These are phyloP conservation scores for Larix sibirica DNA, from an alignment of 83 land plant genomes.

Conservation along the genomic window DNA sequence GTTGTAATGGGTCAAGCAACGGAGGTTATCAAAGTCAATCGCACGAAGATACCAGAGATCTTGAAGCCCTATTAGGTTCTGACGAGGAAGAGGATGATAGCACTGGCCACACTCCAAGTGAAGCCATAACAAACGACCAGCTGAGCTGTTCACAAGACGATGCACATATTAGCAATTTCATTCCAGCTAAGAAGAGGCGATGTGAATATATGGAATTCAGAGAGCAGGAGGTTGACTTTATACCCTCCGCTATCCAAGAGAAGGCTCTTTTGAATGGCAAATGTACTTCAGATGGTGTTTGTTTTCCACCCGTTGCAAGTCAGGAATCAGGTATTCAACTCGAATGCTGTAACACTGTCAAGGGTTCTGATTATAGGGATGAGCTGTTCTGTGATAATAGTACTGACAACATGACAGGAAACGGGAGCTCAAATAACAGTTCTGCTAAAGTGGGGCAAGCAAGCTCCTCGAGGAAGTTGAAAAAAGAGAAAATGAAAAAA, in stretches of 20 bases:
- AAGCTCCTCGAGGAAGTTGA: conserved; percentile 22
- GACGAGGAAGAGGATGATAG: conserved; percentile 63
- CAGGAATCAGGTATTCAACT: neutral
- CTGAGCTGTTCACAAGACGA: neutral
- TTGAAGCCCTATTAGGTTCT: conserved; percentile 58
- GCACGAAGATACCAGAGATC: conserved; percentile 59
- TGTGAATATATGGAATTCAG: neutral
- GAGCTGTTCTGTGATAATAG: neutral
- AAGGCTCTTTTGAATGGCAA: neutral
- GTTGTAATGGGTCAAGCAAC: conserved; percentile 2
- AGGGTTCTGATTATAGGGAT: neutral
- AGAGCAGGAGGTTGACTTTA: conserved; percentile 2
- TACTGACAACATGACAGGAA: neutral
- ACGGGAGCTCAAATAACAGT: neutral
- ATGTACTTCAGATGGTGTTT: neutral
- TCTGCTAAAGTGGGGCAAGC: neutral
- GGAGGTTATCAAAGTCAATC: conserved; percentile 3
- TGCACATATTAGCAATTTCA: neutral
- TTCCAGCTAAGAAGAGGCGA: neutral
- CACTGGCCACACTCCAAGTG: conserved; percentile 49
- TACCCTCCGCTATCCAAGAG: neutral
- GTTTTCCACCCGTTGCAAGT: neutral
- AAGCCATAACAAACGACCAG: neutral
- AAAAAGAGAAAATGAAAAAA: conserved; percentile 36
- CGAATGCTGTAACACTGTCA: neutral